Percentiles rank a stretch among this genome's conserved stretches.
Conservation (phyloP, 805 yeast genomes). For the Saccharomyces eubayanus region DNA sequence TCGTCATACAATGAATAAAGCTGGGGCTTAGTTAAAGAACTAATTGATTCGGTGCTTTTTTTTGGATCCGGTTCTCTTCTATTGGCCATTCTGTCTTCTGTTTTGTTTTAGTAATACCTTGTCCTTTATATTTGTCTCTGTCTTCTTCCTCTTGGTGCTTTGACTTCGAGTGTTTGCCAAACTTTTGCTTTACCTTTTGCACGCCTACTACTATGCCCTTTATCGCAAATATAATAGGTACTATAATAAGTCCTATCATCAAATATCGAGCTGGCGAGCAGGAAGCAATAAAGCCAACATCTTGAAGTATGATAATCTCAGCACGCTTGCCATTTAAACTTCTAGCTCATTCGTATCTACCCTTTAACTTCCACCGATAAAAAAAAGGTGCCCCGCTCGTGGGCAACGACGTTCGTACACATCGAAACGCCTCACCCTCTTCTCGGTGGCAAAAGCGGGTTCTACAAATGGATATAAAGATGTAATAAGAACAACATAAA, state of each 20-base stretch:
- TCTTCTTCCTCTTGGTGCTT: not conserved
- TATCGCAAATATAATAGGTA: not conserved
- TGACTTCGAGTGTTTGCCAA: not conserved
- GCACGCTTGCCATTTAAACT: not conserved
- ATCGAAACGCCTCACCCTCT: not conserved
- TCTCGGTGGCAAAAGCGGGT: not conserved
- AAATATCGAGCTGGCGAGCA: not conserved
- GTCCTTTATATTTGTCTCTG: not conserved
- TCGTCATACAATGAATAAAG: slow-evolving; percentile 45
- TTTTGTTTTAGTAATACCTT: not conserved
- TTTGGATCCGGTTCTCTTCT: not conserved
- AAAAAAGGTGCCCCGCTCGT: not conserved
- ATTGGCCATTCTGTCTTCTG: not conserved
- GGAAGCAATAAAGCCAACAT: not conserved
- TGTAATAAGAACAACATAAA: not conserved
- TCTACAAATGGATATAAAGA: not conserved
- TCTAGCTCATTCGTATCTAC: not conserved
- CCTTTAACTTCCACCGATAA: not conserved
- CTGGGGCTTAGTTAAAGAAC: slow-evolving; percentile 43
- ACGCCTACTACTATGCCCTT: not conserved
- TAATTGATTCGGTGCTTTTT: slow-evolving; percentile 30
- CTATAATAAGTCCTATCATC: not conserved
- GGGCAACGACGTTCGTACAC: not conserved
- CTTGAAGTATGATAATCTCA: not conserved
- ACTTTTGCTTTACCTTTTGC: not conserved